phyloP scores from a whole-genome alignment of 2,329 filamentous ascomycete species.

The Lizonia empirigonia region DNA sequence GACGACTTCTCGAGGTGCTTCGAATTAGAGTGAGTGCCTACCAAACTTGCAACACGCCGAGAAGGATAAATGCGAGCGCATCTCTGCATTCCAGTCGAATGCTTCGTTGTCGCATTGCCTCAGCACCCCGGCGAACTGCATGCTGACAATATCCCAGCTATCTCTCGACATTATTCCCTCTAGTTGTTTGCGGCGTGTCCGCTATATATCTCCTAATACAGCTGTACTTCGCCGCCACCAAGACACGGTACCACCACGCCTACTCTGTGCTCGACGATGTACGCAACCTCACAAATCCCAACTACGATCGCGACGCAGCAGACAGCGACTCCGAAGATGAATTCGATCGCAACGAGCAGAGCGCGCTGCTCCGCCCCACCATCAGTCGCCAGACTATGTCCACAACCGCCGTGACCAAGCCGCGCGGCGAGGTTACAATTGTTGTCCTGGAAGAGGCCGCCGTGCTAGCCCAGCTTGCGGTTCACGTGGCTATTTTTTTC shows the following conservation, averaged over 20 bases:
- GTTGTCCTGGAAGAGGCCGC: slow-evolving; percentile 77
- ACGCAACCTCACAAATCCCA: slow-evolving; percentile 42
- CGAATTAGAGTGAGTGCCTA: slow-evolving; percentile 66
- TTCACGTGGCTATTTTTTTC: slow-evolving; percentile 70
- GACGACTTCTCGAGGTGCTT: slow-evolving; percentile 69
- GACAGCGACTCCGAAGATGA: slow-evolving; percentile 63
- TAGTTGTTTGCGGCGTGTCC: slow-evolving; percentile 73
- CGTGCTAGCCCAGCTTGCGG: slow-evolving; percentile 70
- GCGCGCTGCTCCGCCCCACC: slow-evolving; percentile 60
- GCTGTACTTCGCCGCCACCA: slow-evolving; percentile 59
- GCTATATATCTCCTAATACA: slow-evolving; percentile 68
- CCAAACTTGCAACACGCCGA: not conserved
- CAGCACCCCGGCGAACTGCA: not conserved
- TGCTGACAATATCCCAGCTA: slow-evolving; percentile 61
- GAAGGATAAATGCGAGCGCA: not conserved
- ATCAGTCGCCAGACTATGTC: slow-evolving; percentile 57
- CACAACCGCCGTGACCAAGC: slow-evolving; percentile 73
- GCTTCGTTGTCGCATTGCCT: slow-evolving; percentile 3
- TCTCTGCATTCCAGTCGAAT: not conserved
- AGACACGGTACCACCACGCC: slow-evolving; percentile 59
- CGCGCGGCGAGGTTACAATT: slow-evolving; percentile 72
- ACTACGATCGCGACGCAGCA: slow-evolving; percentile 45
- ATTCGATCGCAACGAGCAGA: slow-evolving; percentile 60
- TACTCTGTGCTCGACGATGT: slow-evolving; percentile 63
- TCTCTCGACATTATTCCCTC: slow-evolving; percentile 78